Evolutionary conservation across 371 early-diverging fungal species (phyloP).

Genomic region (Actinomucor elegans): DNA sequence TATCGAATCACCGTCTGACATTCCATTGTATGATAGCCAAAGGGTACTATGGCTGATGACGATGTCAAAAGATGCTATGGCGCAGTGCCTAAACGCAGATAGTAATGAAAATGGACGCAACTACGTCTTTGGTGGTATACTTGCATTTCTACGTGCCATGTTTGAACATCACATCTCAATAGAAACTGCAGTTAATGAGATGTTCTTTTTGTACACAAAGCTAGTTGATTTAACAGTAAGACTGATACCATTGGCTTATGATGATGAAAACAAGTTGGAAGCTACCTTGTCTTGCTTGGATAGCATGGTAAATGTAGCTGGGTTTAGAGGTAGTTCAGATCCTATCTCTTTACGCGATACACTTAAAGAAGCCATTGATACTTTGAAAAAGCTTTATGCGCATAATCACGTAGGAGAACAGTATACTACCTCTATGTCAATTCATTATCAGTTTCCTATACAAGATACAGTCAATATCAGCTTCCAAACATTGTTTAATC

Average conservation of each 20-base stretch:
- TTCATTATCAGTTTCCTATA: not conserved
- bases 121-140: slow-evolving; percentile 29
- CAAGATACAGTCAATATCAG: slow-evolving; percentile 28
- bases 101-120: not conserved
- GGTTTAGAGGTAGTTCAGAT: slow-evolving; percentile 23
- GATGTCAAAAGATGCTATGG: slow-evolving; percentile 13
- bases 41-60: slow-evolving; percentile 18
- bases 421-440: not conserved
- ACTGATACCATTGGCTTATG: slow-evolving; percentile 7
- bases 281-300: slow-evolving; percentile 31
- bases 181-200: slow-evolving; percentile 23
- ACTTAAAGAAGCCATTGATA: slow-evolving; percentile 17
- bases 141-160: slow-evolving; percentile 28
- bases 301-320: slow-evolving; percentile 43
- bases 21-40: slow-evolving; percentile 22
- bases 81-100: slow-evolving; percentile 4
- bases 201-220: not conserved
- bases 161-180: slow-evolving; percentile 34
- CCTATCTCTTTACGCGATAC: slow-evolving; percentile 17
- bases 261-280: slow-evolving; percentile 14
- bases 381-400: not conserved
- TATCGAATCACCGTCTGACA: slow-evolving; percentile 22
- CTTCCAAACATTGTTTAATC: slow-evolving; percentile 29
- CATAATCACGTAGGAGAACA: not conserved
- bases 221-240: slow-evolving; percentile 25